These are phyloP conservation scores for Leptosphaerulina australis DNA, from an alignment of 2,329 filamentous ascomycete genomes.

Conservation along the genomic window DNA sequence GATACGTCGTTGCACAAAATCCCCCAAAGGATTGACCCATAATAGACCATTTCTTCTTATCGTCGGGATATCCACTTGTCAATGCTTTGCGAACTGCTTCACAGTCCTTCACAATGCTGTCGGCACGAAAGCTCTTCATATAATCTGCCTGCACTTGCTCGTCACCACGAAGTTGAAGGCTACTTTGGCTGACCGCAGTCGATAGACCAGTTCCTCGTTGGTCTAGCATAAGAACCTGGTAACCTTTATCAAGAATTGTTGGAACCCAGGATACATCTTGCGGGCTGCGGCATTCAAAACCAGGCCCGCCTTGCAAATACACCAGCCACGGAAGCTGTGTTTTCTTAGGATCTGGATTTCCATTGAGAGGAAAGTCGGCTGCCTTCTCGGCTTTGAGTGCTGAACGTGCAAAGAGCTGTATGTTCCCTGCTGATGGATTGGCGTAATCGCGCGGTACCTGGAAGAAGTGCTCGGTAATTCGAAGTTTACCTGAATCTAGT, in stretches of 20 bases:
- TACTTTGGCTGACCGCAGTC: slow-evolving; percentile 76
- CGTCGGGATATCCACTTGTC: slow-evolving; percentile 69
- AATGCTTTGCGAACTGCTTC: slow-evolving; percentile 82
- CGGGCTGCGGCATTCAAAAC: slow-evolving; percentile 75
- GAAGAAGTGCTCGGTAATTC: slow-evolving; percentile 83
- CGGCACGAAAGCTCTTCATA: slow-evolving; percentile 82
- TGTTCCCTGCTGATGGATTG: slow-evolving; percentile 63
- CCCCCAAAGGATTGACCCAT: slow-evolving; percentile 94
- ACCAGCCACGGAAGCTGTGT: slow-evolving; percentile 65
- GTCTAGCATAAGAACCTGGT: slow-evolving; percentile 84
- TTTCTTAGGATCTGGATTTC: slow-evolving; percentile 58
- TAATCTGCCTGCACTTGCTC: slow-evolving; percentile 76
- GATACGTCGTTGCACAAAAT: slow-evolving; percentile 82
- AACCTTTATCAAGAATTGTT: slow-evolving; percentile 75
- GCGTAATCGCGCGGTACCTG: slow-evolving; percentile 81
- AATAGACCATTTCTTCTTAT: slow-evolving; percentile 79
- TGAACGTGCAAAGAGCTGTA: slow-evolving; percentile 79
- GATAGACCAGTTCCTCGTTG: slow-evolving; percentile 89
- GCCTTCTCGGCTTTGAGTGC: slow-evolving; percentile 70
- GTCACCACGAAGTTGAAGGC: slow-evolving; percentile 67
- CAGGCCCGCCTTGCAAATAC: slow-evolving; percentile 86
- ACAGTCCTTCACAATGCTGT: slow-evolving; percentile 86
- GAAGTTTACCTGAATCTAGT: slow-evolving; percentile 67
- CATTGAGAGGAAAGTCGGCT: slow-evolving; percentile 55
- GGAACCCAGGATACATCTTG: slow-evolving; percentile 75